A percentile compares a stretch with the other conserved stretches of the same genome.
Conservation (phyloP, 2,329 filamentous ascomycete genomes). For the Fusarium sp. region DNA sequence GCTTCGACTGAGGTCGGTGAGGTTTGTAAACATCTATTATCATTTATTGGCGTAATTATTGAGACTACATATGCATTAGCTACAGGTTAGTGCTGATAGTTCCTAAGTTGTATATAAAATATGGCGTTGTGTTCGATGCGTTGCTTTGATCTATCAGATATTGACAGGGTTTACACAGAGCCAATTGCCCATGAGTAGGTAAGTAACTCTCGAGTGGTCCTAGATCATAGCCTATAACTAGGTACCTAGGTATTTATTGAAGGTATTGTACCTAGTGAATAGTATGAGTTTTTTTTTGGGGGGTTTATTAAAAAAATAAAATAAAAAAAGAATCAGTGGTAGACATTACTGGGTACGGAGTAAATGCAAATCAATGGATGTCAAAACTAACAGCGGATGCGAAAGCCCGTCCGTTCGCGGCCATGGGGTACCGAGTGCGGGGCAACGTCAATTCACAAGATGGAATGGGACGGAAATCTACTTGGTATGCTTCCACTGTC, state of each 20-base stretch:
- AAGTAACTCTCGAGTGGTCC: background rate
- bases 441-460: background rate
- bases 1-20: background rate
- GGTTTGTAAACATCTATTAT: background rate
- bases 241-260: background rate
- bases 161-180: background rate
- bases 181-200: background rate
- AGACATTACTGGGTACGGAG: background rate
- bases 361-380: background rate
- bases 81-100: background rate
- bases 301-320: no score
- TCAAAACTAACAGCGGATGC: background rate
- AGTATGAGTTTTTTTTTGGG: background rate
- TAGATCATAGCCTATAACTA: background rate
- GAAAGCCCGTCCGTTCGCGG: background rate
- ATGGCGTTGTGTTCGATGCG: background rate
- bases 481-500: background rate
- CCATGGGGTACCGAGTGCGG: conserved; percentile 18
- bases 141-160: background rate
- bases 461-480: background rate
- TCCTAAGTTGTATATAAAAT: background rate
- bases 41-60: background rate
- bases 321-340: background rate
- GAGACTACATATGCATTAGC: background rate
- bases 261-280: background rate